These are phyloP conservation scores for Irpex sp. DNA, from an alignment of 1,284 basidiomycete genomes.

Conservation along the genomic window DNA sequence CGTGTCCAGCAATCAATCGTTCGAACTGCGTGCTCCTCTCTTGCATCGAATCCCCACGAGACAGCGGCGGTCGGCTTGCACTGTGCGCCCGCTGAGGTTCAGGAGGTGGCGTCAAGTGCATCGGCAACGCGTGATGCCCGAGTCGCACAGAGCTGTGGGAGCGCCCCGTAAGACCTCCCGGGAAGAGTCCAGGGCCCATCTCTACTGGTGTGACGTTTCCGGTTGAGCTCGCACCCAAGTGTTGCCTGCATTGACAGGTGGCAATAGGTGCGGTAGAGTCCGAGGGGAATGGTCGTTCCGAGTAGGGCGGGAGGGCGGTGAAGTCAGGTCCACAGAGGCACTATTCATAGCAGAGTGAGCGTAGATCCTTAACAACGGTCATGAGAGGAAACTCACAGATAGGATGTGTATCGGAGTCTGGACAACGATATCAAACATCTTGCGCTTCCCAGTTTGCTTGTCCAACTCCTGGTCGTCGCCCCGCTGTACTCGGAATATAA, in stretches of 20 bases:
- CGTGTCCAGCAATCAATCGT: conserved; percentile 58
- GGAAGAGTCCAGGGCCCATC: neutral
- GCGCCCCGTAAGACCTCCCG: neutral
- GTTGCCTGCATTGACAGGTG: neutral
- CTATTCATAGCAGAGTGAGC: conserved; percentile 29
- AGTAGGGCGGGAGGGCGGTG: conserved; percentile 72
- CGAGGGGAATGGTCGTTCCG: conserved; percentile 24
- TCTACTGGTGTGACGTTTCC: neutral
- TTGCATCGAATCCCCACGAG: conserved; percentile 31
- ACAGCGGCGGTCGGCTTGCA: conserved; percentile 16
- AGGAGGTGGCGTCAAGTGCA: neutral
- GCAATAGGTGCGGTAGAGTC: neutral
- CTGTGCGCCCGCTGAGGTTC: neutral
- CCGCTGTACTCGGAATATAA: conserved; percentile 82
- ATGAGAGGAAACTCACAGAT: conserved; percentile 50
- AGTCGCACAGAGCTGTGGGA: neutral
- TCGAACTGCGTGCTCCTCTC: conserved; percentile 48
- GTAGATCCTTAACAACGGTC: neutral
- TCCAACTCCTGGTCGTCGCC: conserved; percentile 70
- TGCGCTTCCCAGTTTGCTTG: conserved; percentile 65
- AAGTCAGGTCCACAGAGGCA: conserved; percentile 79
- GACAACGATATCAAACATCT: conserved; percentile 89
- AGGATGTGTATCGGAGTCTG: conserved; percentile 79
- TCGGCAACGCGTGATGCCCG: neutral
- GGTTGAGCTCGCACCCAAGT: neutral